Evolutionary conservation across 176 grass and related monocot genomes (phyloP).

Genomic region (Rhipidocladum racemiflorum): DNA sequence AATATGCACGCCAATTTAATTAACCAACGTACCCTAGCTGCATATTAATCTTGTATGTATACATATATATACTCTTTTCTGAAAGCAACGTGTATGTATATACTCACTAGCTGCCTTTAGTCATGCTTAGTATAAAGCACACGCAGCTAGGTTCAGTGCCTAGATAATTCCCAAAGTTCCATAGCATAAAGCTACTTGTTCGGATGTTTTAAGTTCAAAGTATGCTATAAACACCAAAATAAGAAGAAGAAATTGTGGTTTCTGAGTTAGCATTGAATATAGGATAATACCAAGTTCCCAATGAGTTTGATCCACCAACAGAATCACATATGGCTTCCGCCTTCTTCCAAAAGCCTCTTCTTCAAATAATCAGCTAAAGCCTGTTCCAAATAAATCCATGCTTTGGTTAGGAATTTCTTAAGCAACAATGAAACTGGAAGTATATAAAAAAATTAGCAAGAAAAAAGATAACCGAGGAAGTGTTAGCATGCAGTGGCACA

Average conservation of each 20-base stretch:
- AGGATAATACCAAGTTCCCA: constrained; percentile 77
- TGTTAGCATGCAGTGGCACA: no score
- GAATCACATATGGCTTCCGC: constrained; percentile 89
- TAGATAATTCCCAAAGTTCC: not conserved
- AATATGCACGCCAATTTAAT: no score
- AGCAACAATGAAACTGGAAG: no score
- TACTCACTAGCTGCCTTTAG: no score
- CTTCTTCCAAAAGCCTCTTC: constrained; percentile 74
- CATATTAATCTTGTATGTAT: no score
- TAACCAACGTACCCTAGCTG: no score
- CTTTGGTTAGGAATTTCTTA: not conserved
- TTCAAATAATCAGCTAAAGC: constrained; percentile 81
- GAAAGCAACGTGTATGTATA: no score
- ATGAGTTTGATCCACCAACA: constrained; percentile 95
- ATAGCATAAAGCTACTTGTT: not conserved
- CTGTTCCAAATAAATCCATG: constrained; percentile 30
- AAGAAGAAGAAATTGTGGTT: not conserved
- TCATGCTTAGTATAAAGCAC: no score
- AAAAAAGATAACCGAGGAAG: no score
- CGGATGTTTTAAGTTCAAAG: not conserved
- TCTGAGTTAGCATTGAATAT: not conserved
- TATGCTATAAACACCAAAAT: not conserved
- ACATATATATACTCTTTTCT: no score
- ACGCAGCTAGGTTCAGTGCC: not conserved
- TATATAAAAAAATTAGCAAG: no score